These are phyloP conservation scores for Pyricularia sp. DNA, from an alignment of 2,329 filamentous ascomycete genomes.

Conservation along the genomic window DNA sequence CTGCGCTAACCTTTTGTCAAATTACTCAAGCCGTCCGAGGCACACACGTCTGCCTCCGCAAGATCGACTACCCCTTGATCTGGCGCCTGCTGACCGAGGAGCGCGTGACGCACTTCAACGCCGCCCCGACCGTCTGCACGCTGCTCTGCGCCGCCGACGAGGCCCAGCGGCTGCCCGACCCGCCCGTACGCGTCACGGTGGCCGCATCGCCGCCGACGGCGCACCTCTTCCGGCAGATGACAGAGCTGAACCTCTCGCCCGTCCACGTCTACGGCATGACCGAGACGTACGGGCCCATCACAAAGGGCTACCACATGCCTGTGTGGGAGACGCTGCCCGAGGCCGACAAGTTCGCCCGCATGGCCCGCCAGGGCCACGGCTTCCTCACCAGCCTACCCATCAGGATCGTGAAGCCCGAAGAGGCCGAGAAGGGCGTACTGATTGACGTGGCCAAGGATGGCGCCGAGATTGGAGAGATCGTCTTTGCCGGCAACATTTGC, in stretches of 20 bases:
- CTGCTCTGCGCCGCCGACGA: constrained; percentile 73
- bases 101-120: constrained; percentile 87
- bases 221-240: constrained; percentile 89
- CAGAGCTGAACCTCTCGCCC: constrained; percentile 68
- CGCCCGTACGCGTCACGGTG: constrained; percentile 75
- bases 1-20: constrained; percentile 32
- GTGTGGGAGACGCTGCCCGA: constrained; percentile 67
- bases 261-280: constrained; percentile 88
- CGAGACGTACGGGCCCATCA: constrained; percentile 92
- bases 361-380: constrained; percentile 92
- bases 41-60: constrained; percentile 90
- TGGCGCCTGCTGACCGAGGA: constrained; percentile 85
- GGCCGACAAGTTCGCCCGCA: constrained; percentile 74
- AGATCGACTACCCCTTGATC: constrained; percentile 89
- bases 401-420: constrained; percentile 67
- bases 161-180: constrained; percentile 56
- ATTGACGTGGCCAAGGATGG: constrained; percentile 42
- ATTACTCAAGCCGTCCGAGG: constrained; percentile 66
- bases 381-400: constrained; percentile 76
- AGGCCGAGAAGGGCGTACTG: constrained; percentile 56
- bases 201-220: constrained; percentile 85
- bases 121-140: constrained; percentile 93
- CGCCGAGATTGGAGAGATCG: constrained; percentile 42
- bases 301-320: constrained; percentile 83
- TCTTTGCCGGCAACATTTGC: constrained; percentile 88